These are phyloP conservation scores for Pyrenochaeta sp. DNA, from an alignment of 2,329 filamentous ascomycete genomes.

Conservation along the genomic window DNA sequence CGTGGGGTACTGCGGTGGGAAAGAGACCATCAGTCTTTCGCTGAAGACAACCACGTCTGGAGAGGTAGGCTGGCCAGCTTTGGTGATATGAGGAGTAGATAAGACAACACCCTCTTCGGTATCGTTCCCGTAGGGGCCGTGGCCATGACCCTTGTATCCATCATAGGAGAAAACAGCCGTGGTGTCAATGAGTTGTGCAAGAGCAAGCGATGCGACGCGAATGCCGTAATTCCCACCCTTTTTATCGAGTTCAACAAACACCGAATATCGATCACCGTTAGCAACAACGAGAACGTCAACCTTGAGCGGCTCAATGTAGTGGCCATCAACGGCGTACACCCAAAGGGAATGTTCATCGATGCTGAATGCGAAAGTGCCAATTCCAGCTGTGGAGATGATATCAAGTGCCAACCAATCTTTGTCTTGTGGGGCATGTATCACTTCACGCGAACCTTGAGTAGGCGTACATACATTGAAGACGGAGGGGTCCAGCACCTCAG, in stretches of 20 bases:
- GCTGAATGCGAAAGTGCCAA: conserved; percentile 56
- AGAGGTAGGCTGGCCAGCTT: conserved; percentile 56
- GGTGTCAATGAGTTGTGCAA: conserved; percentile 64
- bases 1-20: conserved; percentile 52
- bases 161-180: conserved; percentile 58
- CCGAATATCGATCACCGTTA: conserved; percentile 63
- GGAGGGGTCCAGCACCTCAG: conserved; percentile 16
- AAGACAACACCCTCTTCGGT: conserved; percentile 2
- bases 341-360: conserved; percentile 63
- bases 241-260: conserved; percentile 58
- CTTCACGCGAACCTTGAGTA: conserved; percentile 54
- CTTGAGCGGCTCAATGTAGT: conserved; percentile 61
- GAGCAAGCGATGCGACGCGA: conserved; percentile 58
- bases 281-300: conserved; percentile 58
- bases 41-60: conserved; percentile 50
- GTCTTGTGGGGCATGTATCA: conserved; percentile 50
- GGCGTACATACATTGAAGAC: conserved; percentile 53
- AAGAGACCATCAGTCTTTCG: conserved; percentile 55
- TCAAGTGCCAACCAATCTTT: conserved; percentile 63
- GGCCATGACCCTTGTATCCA: conserved; percentile 3
- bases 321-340: conserved; percentile 63
- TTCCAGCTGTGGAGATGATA: conserved; percentile 61
- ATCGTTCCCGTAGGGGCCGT: conserved; percentile 16
- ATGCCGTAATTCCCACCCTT: conserved; percentile 61
- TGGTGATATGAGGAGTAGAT: conserved; percentile 56